A percentile compares a stretch with the other conserved stretches of the same genome.
These are phyloP conservation scores for Sarcodon aspratus DNA, from an alignment of 768 basidiomycete genomes.

Conservation along the genomic window DNA sequence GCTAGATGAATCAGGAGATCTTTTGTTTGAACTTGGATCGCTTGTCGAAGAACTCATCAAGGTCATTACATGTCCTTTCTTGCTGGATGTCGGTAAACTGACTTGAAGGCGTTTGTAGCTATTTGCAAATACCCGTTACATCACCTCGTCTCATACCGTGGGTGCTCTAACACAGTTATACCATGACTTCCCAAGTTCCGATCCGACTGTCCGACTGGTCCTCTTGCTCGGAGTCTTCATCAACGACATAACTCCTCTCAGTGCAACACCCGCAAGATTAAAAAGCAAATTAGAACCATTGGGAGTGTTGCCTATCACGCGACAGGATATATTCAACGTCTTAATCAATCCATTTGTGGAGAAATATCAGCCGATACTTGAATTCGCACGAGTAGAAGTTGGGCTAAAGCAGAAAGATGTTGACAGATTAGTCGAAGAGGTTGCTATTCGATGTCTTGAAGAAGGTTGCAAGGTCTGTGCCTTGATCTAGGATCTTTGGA, in stretches of 20 bases:
- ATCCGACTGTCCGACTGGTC: slow-evolving; percentile 53
- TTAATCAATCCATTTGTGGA: slow-evolving; percentile 51
- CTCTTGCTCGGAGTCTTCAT: slow-evolving; percentile 65
- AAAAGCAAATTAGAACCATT: slow-evolving; percentile 43
- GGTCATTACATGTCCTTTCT: slow-evolving; percentile 23
- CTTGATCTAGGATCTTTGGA: not conserved
- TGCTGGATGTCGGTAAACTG: not conserved
- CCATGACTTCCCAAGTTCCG: slow-evolving; percentile 52
- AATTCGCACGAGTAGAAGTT: slow-evolving; percentile 48
- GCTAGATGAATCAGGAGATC: slow-evolving; percentile 50
- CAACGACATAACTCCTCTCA: slow-evolving; percentile 12
- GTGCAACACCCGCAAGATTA: slow-evolving; percentile 17
- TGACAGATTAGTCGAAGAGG: slow-evolving; percentile 34
- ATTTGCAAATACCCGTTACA: slow-evolving; percentile 59
- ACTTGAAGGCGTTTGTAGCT: slow-evolving; percentile 29
- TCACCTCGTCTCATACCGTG: slow-evolving; percentile 36
- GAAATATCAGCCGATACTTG: slow-evolving; percentile 18
- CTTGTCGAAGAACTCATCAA: slow-evolving; percentile 59
- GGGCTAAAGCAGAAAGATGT: slow-evolving; percentile 28
- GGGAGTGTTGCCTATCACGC: slow-evolving; percentile 42
- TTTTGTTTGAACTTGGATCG: slow-evolving; percentile 54
- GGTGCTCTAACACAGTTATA: slow-evolving; percentile 51
- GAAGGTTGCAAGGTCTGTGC: slow-evolving; percentile 37
- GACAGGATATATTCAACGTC: slow-evolving; percentile 26
- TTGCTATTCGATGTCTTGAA: slow-evolving; percentile 46